These are phyloP conservation scores for Talaromyces marneffei DNA, from an alignment of 2,329 filamentous ascomycete genomes.

Conservation along the genomic window DNA sequence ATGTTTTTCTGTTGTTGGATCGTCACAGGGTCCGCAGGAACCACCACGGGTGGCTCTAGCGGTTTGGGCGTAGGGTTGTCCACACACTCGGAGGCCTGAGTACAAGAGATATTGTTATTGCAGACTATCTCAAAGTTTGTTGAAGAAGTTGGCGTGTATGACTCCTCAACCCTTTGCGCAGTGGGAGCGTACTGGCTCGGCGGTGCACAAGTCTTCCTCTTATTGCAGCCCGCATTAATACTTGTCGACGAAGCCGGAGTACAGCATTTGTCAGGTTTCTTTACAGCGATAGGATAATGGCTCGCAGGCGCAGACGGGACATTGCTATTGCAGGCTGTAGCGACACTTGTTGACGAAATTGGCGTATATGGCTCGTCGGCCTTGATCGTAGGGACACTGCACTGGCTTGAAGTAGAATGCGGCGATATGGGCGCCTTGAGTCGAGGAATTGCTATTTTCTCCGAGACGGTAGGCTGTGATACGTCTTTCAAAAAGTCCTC, in stretches of 20 bases:
- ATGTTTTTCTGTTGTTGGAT: slow-evolving; percentile 3
- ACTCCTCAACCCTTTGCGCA: neutral
- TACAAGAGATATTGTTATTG: neutral
- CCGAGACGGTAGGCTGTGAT: slow-evolving; percentile 18
- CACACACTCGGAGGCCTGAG: neutral
- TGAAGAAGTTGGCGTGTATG: neutral
- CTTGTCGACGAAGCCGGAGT: neutral
- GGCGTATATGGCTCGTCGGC: neutral
- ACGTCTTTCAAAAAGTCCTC: slow-evolving; percentile 24
- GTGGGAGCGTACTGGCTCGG: neutral
- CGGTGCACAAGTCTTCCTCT: neutral
- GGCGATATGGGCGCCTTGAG: slow-evolving; percentile 16
- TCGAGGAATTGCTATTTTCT: slow-evolving; percentile 34
- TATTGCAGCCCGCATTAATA: neutral
- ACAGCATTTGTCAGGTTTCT: neutral
- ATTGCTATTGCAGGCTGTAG: neutral
- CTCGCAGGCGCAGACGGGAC: neutral
- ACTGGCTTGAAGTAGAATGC: neutral
- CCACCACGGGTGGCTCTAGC: neutral
- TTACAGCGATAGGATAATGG: neutral
- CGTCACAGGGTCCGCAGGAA: neutral
- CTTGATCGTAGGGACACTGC: neutral
- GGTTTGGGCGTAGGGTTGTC: neutral
- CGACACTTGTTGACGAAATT: neutral
- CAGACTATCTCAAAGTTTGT: neutral